A percentile compares a stretch with the other conserved stretches of the same genome.
Evolutionary conservation across 306 rosid species (phyloP).

Genomic region (Quercus parvula): DNA sequence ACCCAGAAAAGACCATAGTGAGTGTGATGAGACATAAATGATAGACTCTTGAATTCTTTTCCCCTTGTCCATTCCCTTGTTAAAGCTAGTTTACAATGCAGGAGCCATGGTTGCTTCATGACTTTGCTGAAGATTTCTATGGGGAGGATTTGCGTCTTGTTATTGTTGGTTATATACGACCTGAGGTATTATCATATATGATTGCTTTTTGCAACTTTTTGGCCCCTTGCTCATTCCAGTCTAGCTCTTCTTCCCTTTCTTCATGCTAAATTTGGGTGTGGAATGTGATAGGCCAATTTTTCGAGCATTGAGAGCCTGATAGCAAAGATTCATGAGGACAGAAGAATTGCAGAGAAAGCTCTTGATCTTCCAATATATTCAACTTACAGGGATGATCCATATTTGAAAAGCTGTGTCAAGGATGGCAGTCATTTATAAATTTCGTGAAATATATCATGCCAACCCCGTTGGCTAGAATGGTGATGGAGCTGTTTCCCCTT

Average conservation of each 20-base stretch:
- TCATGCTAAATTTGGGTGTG: slow-evolving; percentile 22
- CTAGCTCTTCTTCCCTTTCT: not conserved
- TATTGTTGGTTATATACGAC: slow-evolving; percentile 86
- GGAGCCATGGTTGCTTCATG: slow-evolving; percentile 98
- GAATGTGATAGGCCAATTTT: slow-evolving; percentile 67
- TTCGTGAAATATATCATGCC: not conserved
- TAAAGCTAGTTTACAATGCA: slow-evolving; percentile 25
- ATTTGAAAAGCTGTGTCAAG: slow-evolving; percentile 38
- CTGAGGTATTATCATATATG: slow-evolving; percentile 55
- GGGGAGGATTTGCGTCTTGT: slow-evolving; percentile 77
- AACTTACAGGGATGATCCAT: slow-evolving; percentile 52
- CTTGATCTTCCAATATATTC: slow-evolving; percentile 88
- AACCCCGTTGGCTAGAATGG: not conserved
- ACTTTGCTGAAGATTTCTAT: slow-evolving; percentile 72
- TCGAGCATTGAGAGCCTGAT: slow-evolving; percentile 69
- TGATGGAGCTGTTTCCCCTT: not conserved
- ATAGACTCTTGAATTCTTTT: slow-evolving; percentile 13
- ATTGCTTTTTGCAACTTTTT: slow-evolving; percentile 3
- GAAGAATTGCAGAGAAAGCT: slow-evolving; percentile 66
- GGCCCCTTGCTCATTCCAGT: not conserved
- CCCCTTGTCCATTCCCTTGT: not conserved
- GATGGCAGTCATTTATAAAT: not conserved
- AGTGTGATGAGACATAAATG: slow-evolving; percentile 24
- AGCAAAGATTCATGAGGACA: slow-evolving; percentile 76
- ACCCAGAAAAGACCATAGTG: slow-evolving; percentile 85